A percentile compares a stretch with the other conserved stretches of the same genome.
Conservation (phyloP, 345 rosid genomes). For the Punica granatum region DNA sequence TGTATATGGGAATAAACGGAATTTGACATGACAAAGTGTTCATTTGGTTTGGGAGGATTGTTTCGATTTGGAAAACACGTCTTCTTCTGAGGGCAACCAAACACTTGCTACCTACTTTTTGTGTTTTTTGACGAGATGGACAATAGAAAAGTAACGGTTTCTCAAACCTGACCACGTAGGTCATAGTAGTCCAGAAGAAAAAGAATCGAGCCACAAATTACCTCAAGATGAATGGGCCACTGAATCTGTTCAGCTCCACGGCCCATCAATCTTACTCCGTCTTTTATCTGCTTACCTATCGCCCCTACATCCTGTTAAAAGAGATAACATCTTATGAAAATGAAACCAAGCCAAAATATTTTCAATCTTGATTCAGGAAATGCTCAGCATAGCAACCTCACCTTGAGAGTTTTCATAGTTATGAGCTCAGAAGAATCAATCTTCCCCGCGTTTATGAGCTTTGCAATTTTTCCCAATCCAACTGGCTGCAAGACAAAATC, state of each 20-base stretch:
- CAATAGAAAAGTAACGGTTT: conserved; percentile 1
- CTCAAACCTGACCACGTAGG: neutral
- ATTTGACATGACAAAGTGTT: neutral
- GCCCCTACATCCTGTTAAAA: conserved; percentile 60
- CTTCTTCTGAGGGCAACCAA: neutral
- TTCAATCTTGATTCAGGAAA: conserved; percentile 10
- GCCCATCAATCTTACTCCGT: conserved; percentile 93
- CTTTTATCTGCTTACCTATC: conserved; percentile 82
- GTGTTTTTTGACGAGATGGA: neutral
- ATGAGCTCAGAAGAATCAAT: conserved; percentile 95
- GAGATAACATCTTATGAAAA: neutral
- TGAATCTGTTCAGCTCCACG: conserved; percentile 83
- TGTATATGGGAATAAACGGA: neutral
- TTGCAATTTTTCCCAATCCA: conserved; percentile 87
- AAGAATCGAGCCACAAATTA: conserved; percentile 15
- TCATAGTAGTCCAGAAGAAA: neutral
- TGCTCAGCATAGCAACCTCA: conserved; percentile 6
- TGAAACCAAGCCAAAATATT: neutral
- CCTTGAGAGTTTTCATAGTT: conserved; percentile 98
- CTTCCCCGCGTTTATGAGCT: conserved; percentile 81
- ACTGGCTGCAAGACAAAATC: conserved; percentile 57
- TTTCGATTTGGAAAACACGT: neutral
- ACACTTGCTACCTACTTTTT: neutral
- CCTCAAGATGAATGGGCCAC: conserved; percentile 98
- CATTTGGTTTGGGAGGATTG: neutral